Evolutionary conservation across 2,329 filamentous ascomycete genomes (phyloP), one percentile per base, ranked within the genome.

Genomic region (Cucurbitaria berberidis): DNA sequence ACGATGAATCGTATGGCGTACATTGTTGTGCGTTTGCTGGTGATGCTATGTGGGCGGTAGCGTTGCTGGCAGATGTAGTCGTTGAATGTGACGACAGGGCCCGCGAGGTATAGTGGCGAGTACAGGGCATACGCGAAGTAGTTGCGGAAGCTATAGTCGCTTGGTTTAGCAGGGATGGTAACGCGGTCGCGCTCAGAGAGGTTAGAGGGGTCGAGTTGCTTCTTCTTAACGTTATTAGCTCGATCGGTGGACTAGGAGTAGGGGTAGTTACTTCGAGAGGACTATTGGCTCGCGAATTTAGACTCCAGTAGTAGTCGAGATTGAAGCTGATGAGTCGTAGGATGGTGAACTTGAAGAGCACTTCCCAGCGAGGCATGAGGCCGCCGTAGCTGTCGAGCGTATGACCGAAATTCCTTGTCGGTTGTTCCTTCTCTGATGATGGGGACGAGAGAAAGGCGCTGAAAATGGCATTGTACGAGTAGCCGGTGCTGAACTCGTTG

Each of bases 331-430:
- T 92, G 42, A 98, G 81, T 5, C 95, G 88, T 50, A 99, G 79
- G 22, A 98, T 88, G 3, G 93, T 97, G 57, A 99, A 86, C 69
- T 99, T 99, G 82, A 99, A 99, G 5, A 97, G 82, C n/a, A 99
- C 87, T 73, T 98, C 91, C 95, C 95, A 99, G 53, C 93, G 85
- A 0, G 88, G 82, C 71, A 96, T 87, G n/a, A 99, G 78, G 0
- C 95, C 95, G 7, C 91, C 87, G 60, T 89, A 88, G 46, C 82
- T 81, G 75, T 99, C 95, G 15, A 98, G 78, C 79, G 85, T 89
- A 38, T 80, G 78, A 7, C 87, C 92, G 80, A 88, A 88, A 18
- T 81, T 78, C 29, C 84, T 78, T 34, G 87, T 69, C 2, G 73
- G 53, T 7, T 79, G 38, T 6, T 60, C 77, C 16, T 78, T 77